Evolutionary conservation across 306 rosid genomes (phyloP), one percentile per base, ranked within the genome.

Genomic region (Glycine soja): DNA sequence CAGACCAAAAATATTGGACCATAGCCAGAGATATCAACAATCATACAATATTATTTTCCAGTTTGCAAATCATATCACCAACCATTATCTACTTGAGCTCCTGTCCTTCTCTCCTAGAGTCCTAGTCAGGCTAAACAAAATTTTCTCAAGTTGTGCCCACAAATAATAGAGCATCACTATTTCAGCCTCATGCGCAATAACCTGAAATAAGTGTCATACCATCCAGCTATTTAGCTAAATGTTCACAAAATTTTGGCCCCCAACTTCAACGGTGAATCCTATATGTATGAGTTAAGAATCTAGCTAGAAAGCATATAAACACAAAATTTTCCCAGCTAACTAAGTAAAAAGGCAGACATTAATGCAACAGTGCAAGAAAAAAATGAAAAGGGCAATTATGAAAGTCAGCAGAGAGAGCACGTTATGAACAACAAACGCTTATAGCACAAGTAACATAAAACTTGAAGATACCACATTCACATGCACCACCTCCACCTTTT

Each of bases 371-470:
- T 38, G 76, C 80, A 58, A 68, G 48, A 62, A 70, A 16, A 50
- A 70, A 63, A 68, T 10, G 67, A 66, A 69, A 65, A 16, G 36
- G 59, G 32, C 16, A 62, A 43, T 40, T n/a, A 2, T 52, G 78
- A 30, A 47, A 70, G 58, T 51, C 24, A 18, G 48, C 46, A 57
- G 11, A 58, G 11, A 58, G 24, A 47, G 10, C 38, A 48, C 9
- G 8, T 13, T 57, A 72, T 14, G 47, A 24, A 36, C 7, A 32
- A 75, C 52, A 54, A 82, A 82, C 11, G 84, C 86, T 79, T 79
- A 81, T 71, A 18, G 81, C 62, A 78, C 53, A 78, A 84, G 86
- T 78, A 86, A 85, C 78, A 77, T 19, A 77, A 66, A 76, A 24
- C 79, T 75, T 87, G 13, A 45, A 7, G 75, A 38, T 66, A 18